A percentile compares a stretch with the other conserved stretches of the same genome.
Evolutionary conservation across 108 stramenopile species (phyloP).

Genomic region (Fragilaria radians): DNA sequence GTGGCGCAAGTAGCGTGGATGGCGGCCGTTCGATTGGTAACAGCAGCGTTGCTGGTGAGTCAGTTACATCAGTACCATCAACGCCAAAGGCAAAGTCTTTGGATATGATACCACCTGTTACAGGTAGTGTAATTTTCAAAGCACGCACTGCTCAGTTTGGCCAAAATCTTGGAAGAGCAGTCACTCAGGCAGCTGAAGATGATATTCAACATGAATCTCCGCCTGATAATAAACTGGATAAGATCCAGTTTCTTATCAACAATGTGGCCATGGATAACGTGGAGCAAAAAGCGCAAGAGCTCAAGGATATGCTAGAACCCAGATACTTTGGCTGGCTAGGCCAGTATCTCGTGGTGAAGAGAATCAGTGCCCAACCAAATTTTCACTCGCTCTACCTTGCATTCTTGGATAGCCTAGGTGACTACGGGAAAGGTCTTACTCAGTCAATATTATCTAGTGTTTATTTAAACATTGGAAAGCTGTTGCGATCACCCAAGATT

Average conservation of each 20-base stretch:
- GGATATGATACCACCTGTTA: neutral
- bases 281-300: conserved; percentile 84
- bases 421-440: conserved; percentile 84
- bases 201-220: conserved; percentile 69
- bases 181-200: conserved; percentile 51
- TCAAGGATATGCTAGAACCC: conserved; percentile 77
- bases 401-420: conserved; percentile 91
- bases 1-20: neutral
- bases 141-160: conserved; percentile 79
- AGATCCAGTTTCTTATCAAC: conserved; percentile 96
- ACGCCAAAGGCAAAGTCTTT: neutral
- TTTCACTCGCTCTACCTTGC: conserved; percentile 91
- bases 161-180: conserved; percentile 72
- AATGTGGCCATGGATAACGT: conserved; percentile 93
- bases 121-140: conserved; percentile 3
- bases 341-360: conserved; percentile 95
- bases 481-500: conserved; percentile 90
- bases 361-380: conserved; percentile 97
- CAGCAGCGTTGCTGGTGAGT: conserved; percentile 1
- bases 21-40: neutral
- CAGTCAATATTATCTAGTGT: conserved; percentile 88
- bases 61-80: conserved; percentile 4
- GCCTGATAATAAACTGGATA: conserved; percentile 80
- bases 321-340: conserved; percentile 96
- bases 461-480: conserved; percentile 88